phyloP scores from a whole-genome alignment of 2,329 filamentous ascomycete species.

The Tolypocladium amazonense region DNA sequence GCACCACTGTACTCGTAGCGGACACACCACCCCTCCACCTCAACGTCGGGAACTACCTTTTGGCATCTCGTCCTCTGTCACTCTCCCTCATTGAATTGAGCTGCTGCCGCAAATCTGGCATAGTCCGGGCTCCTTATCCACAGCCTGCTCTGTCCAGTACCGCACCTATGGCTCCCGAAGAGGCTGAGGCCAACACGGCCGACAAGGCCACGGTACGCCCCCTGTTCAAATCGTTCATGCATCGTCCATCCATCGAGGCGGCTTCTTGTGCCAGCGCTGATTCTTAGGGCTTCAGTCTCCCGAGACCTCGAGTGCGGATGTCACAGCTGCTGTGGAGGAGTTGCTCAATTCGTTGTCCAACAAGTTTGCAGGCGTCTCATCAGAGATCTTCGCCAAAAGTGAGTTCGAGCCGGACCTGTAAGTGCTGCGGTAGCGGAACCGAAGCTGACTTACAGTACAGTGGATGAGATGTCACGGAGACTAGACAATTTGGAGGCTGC shows the following conservation, averaged over 20 bases:
- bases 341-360: conserved; percentile 73
- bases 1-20: neutral
- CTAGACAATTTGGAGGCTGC: conserved; percentile 74
- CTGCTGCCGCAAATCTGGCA: neutral
- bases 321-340: conserved; percentile 74
- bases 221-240: neutral
- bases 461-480: conserved; percentile 88
- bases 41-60: neutral
- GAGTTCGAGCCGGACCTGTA: conserved; percentile 20
- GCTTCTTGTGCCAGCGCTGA: neutral
- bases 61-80: neutral
- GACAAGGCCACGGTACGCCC: conserved; percentile 25
- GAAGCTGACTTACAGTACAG: conserved; percentile 32
- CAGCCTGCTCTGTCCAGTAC: neutral
- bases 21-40: neutral
- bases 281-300: conserved; percentile 16
- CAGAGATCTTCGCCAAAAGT: conserved; percentile 86
- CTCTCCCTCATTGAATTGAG: neutral
- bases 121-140: neutral
- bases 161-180: conserved; percentile 25
- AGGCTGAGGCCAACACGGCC: conserved; percentile 19
- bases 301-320: conserved; percentile 47
- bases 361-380: conserved; percentile 77
- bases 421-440: neutral
- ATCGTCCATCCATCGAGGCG: neutral